Evolutionary conservation across 176 grass and related monocot genomes (phyloP), one percentile per base, ranked within the genome.

Genomic region (Avena atlantica): DNA sequence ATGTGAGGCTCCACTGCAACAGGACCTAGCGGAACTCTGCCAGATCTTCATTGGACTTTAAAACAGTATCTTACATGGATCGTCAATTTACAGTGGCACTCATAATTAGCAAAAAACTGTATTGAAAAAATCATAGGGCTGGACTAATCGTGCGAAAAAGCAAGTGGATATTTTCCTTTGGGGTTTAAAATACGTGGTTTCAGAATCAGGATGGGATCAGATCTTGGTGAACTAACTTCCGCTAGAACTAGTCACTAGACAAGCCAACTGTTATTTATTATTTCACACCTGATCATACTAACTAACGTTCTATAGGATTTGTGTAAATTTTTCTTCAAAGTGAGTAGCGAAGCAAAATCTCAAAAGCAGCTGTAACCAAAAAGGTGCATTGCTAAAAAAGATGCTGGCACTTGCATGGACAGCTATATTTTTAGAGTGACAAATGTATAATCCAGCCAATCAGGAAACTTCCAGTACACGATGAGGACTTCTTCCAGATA

Each of bases 391-490:
- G 47, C 48, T 69, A 3, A 36, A 24, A 24, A 86, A 61, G 19
- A 70, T 71, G 37, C 36, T 25, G 86, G n/a, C 12, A 83, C 12
- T 83, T 25, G 8, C 13, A 51, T 27, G 63, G 24, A 17, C 21
- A 13, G 5, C 6, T 37, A 37, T 49, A 60, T 57, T 29, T 20
- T 40, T 34, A 20, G 10, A 49, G 13, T 78, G 49, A 82, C 12
- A 82, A 60, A 76, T 5, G 81, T 8, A 27, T 52, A 71, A 51
- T 73, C 50, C 66, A 82, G 51, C 25, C 36, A 25, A 71, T 72
- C 31, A 72, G 78, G 20, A 56, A 19, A 55, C 11, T 11, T 65
- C 13, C 52, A 53, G 49, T 20, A 70, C 15, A 70, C 9, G 23
- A 82, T 36, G 63, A 81, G 16, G 64, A 68, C 48, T 47, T 74